phyloP scores from a whole-genome alignment of 2,329 filamentous ascomycete species.

The Fusarium sp. region DNA sequence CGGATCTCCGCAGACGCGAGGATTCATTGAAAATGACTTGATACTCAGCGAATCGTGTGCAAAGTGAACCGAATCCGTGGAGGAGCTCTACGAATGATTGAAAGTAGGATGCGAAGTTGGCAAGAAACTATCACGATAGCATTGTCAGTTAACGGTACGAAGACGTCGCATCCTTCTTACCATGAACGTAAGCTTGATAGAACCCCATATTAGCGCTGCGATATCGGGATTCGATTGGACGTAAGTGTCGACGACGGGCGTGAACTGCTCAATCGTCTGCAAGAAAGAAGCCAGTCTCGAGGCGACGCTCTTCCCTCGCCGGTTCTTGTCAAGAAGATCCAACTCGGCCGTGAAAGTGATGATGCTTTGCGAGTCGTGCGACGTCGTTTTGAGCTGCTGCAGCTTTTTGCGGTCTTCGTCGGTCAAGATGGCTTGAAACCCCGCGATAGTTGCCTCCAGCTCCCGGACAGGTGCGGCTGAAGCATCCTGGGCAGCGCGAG shows the following conservation, averaged over 20 bases:
- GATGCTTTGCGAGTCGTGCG: slow-evolving; percentile 22
- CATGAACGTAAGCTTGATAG: no score
- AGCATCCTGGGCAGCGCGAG: accelerated
- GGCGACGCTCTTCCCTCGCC: slow-evolving; percentile 22
- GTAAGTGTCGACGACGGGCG: slow-evolving; percentile 13
- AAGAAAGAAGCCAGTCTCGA: slow-evolving; percentile 13
- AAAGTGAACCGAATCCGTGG: slow-evolving; percentile 7
- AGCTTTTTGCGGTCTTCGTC: slow-evolving; percentile 18
- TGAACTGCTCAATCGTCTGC: slow-evolving; percentile 22
- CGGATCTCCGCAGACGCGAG: not conserved
- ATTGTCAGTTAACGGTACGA: no score
- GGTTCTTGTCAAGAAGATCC: not conserved
- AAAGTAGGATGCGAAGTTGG: slow-evolving; percentile 31
- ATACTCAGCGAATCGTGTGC: slow-evolving; percentile 8
- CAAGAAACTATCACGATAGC: no score
- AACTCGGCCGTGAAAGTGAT: slow-evolving; percentile 20
- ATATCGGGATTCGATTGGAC: slow-evolving; percentile 14
- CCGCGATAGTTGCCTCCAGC: not conserved
- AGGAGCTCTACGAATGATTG: slow-evolving; percentile 24
- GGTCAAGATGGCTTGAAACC: slow-evolving; percentile 13
- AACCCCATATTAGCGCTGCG: slow-evolving; percentile 13
- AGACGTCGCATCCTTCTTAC: no score
- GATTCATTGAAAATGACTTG: slow-evolving; percentile 5
- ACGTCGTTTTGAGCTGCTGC: not conserved
- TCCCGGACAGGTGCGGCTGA: not conserved